phyloP scores from a whole-genome alignment of 805 yeast species.

The Saturnispora gosingensis region DNA sequence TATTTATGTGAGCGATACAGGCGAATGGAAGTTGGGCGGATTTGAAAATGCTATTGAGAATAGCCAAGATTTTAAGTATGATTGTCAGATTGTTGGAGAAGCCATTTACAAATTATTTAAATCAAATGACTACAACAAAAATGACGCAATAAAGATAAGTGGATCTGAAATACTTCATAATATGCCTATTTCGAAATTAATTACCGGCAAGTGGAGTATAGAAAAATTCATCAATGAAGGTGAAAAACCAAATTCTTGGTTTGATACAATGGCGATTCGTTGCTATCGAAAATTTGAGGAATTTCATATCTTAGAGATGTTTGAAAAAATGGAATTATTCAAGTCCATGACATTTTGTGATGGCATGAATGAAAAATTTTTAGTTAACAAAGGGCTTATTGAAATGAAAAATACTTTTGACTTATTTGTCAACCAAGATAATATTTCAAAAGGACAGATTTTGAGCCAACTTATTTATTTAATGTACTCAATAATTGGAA shows the following conservation, averaged over 20 bases:
- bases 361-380: conserved; percentile 39
- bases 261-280: conserved; percentile 39
- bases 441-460: conserved; percentile 16
- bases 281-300: conserved; percentile 48
- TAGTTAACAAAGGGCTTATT: conserved; percentile 61
- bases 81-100: background rate
- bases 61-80: conserved; percentile 16
- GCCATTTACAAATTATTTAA: conserved; percentile 1
- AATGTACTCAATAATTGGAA: conserved; percentile 28
- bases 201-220: conserved; percentile 17
- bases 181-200: conserved; percentile 4
- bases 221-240: conserved; percentile 30
- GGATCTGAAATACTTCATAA: background rate
- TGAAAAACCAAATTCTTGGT: conserved; percentile 19
- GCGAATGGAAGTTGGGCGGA: conserved; percentile 83
- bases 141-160: background rate
- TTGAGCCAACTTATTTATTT: conserved; percentile 28
- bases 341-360: conserved; percentile 30
- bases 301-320: conserved; percentile 41
- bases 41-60: conserved; percentile 56
- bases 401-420: conserved; percentile 45
- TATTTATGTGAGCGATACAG: conserved; percentile 55
- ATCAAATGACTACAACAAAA: background rate
- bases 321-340: conserved; percentile 43
- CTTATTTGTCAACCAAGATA: conserved; percentile 16